phyloP scores from a whole-genome alignment of 805 yeast species.

The Ogataea populi-albae region DNA sequence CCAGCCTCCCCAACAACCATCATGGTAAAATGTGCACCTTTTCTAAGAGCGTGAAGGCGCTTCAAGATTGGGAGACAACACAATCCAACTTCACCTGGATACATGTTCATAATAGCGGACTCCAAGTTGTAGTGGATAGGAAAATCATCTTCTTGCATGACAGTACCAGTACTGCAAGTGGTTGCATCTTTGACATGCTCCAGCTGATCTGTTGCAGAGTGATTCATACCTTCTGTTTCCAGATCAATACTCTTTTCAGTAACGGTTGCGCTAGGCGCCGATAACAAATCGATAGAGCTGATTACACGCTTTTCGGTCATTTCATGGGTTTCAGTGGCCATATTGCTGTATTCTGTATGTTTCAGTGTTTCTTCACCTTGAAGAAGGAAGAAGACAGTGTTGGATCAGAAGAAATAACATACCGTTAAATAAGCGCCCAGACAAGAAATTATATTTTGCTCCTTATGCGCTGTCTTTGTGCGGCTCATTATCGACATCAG shows the following conservation, averaged over 20 bases:
- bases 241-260: slow-evolving; percentile 14
- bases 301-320: slow-evolving; percentile 14
- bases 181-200: slow-evolving; percentile 10
- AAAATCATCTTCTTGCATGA: slow-evolving; percentile 15
- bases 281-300: slow-evolving; percentile 21
- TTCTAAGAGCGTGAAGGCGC: slow-evolving; percentile 35
- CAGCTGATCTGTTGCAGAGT: slow-evolving; percentile 7
- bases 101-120: slow-evolving; percentile 26
- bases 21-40: slow-evolving; percentile 74
- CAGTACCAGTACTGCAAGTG: slow-evolving; percentile 15
- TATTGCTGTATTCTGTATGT: slow-evolving; percentile 1
- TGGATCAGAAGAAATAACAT: too few relatives aligned
- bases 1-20: slow-evolving; percentile 89
- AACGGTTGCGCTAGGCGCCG: slow-evolving; percentile 17
- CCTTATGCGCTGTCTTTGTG: too few relatives aligned
- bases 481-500: too few relatives aligned
- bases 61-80: slow-evolving; percentile 31
- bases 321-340: slow-evolving; percentile 13
- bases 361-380: neutral
- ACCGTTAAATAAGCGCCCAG: too few relatives aligned
- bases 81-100: slow-evolving; percentile 28
- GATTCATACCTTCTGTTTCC: slow-evolving; percentile 9
- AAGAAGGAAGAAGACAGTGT: too few relatives aligned
- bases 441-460: too few relatives aligned
- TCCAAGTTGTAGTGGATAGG: slow-evolving; percentile 26